Conservation (phyloP, 106 monocot genomes). For the Agapanthus africanus region DNA sequence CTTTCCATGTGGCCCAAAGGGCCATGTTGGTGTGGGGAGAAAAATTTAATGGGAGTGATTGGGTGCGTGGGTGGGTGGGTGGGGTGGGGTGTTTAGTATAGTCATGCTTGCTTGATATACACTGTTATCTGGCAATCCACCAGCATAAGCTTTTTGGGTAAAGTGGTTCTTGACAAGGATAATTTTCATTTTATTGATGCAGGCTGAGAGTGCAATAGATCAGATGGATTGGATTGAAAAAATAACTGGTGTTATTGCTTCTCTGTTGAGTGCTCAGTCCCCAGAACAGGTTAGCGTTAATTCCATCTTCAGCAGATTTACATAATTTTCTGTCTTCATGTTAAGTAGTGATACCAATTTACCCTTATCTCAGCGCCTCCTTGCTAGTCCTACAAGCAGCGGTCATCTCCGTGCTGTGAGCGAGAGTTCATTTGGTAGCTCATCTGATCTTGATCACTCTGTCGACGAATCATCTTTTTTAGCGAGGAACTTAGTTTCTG, state of each 20-base stretch:
- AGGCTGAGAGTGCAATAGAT: conserved; percentile 93
- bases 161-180: too few relatives aligned
- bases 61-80: too few relatives aligned
- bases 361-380: conserved; percentile 49
- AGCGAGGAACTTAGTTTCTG: conserved; percentile 37
- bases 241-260: conserved; percentile 95
- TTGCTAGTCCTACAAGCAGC: conserved; percentile 45
- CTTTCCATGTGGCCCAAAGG: too few relatives aligned
- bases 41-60: too few relatives aligned
- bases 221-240: conserved; percentile 98
- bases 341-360: conserved; percentile 11
- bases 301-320: neutral
- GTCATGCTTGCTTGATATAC: too few relatives aligned
- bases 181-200: conserved; percentile 9
- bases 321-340: neutral
- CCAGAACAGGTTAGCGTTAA: conserved; percentile 49
- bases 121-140: too few relatives aligned
- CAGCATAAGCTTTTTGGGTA: too few relatives aligned
- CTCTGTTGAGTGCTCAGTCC: conserved; percentile 71
- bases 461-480: conserved; percentile 30
- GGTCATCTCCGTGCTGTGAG: conserved; percentile 28
- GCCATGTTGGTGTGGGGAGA: too few relatives aligned
- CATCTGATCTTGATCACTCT: conserved; percentile 55
- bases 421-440: conserved; percentile 76
- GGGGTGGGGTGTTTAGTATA: too few relatives aligned